phyloP scores from a whole-genome alignment of 73 alveolate genomes.

The Uronychia setigera region DNA sequence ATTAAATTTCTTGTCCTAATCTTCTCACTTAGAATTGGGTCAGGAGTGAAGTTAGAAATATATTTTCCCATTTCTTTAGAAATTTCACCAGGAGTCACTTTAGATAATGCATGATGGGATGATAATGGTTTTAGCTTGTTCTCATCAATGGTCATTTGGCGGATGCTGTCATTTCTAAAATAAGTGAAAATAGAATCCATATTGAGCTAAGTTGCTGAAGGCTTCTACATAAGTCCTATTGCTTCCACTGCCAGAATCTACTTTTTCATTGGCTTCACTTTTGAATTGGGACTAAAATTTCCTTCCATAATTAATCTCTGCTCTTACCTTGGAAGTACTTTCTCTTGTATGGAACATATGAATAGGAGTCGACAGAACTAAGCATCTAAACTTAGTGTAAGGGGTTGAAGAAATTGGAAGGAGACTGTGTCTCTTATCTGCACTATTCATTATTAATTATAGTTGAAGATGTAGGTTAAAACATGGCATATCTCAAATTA shows the following conservation, averaged over 20 bases:
- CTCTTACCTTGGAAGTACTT: too few species aligned
- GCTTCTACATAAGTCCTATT: background rate
- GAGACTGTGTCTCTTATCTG: too few species aligned
- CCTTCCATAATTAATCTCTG: too few species aligned
- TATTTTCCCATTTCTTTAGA: background rate
- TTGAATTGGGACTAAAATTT: background rate
- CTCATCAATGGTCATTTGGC: background rate
- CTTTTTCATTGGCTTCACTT: too few species aligned
- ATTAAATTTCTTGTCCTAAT: too few species aligned
- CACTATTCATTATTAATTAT: too few species aligned
- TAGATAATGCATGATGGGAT: background rate
- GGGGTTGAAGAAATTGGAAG: too few species aligned
- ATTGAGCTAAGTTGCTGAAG: background rate
- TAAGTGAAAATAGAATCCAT: background rate
- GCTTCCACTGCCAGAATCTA: background rate
- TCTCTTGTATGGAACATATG: too few species aligned
- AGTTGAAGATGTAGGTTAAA: too few species aligned
- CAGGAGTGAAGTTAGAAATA: background rate
- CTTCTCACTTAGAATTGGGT: background rate
- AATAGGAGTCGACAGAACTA: too few species aligned
- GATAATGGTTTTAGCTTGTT: background rate
- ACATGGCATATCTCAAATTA: too few species aligned
- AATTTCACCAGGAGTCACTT: background rate
- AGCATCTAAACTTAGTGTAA: too few species aligned
- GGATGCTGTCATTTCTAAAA: background rate